Base-by-base conservation (phyloP, 345 rosid species). In the Cardamine occulta region DNA sequence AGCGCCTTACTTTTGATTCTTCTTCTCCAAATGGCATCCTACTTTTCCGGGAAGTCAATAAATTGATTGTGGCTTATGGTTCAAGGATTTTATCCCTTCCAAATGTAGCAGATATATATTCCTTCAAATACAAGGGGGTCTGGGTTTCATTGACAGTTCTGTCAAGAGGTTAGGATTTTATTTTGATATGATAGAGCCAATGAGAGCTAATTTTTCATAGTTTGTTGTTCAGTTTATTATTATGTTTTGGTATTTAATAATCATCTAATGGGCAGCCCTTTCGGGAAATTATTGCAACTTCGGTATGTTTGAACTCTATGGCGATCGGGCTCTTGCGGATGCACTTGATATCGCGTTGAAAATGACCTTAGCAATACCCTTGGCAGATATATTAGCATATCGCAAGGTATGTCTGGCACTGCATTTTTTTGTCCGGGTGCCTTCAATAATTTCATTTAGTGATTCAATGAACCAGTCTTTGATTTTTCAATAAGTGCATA, bases 11-110 rank as follows among this genome's bases (percentile, higher is more conserved):
- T 62, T 96, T 96, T 83, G 99, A 93, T 79, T 89, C 98, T 6
- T 93, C 98, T 68, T 96, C 99, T 74, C 97, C 98, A 55, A 93
- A 96, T 80, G 99, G 99, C 81, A 93, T 96, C 83, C 97, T 96
- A 64, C 99, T 96, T 66, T 96, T 96, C 84, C 95, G 99, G 29
- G 99, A 96, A 88, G 97, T 91, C 84, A 96, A 98, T 87, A 96
- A 96, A 85, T 66, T 96, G 69, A 87, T 91, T 77, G 96, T 96
- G 72, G 91, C 91, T 73, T 96, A 96, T 75, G 99, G 99, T 68
- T 84, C 96, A 78, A 88, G 99, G 82, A 93, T 96, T 68, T 82
- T 93, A 80, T 79, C 98, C 75, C 91, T 93, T 73, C 99, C 99
- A 74, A 93, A 88, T 84, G 94, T 80, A 59, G 89, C 98, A 29